Conservation (phyloP, 116 monocot species). For the Posidonia oceanica region DNA sequence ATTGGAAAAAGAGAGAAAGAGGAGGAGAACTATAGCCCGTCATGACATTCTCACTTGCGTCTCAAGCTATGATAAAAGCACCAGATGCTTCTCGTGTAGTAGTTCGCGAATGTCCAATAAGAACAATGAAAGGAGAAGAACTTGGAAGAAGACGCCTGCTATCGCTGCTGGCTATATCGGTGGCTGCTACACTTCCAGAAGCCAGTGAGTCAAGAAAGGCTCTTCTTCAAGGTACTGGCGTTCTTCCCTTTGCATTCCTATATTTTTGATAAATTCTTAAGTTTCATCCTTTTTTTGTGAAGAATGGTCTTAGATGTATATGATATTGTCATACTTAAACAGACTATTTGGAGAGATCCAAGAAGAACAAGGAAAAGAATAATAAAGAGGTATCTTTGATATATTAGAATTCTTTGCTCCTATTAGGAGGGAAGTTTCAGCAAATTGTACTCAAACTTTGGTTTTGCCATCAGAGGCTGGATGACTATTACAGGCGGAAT, state of each 20-base stretch:
- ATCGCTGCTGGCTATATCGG: slow-evolving; percentile 6
- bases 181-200: slow-evolving; percentile 12
- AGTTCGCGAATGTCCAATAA: not conserved
- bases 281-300: not conserved
- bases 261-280: not conserved
- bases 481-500: slow-evolving; percentile 53
- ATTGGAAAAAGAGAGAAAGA: not conserved
- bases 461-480: slow-evolving; percentile 26
- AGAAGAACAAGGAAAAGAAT: slow-evolving; percentile 55
- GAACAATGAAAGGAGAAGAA: not conserved
- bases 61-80: not conserved
- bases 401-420: not conserved
- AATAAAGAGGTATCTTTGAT: slow-evolving; percentile 40
- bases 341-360: slow-evolving; percentile 63
- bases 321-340: not conserved
- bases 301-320: too few species aligned
- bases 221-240: slow-evolving; percentile 11
- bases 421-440: not conserved
- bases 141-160: slow-evolving; percentile 12
- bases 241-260: too few species aligned
- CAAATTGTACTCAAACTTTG: not conserved
- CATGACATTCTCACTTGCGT: slow-evolving; percentile 5
- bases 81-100: not conserved
- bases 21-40: too few species aligned
- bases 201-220: slow-evolving; percentile 11